These are phyloP conservation scores for Cystofilobasidium ferigula DNA, from an alignment of 768 basidiomycete species.

Conservation along the genomic window DNA sequence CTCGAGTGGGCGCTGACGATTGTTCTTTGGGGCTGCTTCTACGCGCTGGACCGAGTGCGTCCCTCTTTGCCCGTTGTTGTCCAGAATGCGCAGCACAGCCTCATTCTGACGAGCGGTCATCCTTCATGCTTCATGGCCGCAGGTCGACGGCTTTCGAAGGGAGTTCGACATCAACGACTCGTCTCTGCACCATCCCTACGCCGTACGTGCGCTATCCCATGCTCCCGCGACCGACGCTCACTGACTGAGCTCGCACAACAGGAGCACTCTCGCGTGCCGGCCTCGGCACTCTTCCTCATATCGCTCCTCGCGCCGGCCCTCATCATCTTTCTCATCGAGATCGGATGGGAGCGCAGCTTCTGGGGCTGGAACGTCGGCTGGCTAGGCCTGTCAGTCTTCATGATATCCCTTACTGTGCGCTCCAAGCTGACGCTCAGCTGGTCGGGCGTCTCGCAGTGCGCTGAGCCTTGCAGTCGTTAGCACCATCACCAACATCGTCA, in stretches of 20 bases:
- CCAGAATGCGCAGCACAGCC: neutral
- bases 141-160: conserved; percentile 13
- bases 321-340: conserved; percentile 6
- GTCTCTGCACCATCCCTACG: conserved; percentile 8
- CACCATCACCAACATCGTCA: conserved; percentile 39
- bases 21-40: neutral
- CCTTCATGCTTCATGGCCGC: neutral
- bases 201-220: neutral
- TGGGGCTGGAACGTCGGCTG: conserved; percentile 14
- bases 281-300: neutral
- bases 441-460: conserved; percentile 39
- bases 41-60: neutral
- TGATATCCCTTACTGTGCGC: neutral
- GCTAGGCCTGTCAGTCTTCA: conserved; percentile 1
- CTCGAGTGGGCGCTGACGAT: neutral
- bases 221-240: neutral
- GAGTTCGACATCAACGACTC: conserved; percentile 16
- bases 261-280: neutral
- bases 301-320: neutral
- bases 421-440: no score
- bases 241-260: neutral
- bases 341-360: neutral
- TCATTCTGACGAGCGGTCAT: neutral
- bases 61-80: neutral
- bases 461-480: conserved; percentile 55